Evolutionary conservation across 192 early-diverging fungal genomes (phyloP).

Genomic region (Podila minutissima): DNA sequence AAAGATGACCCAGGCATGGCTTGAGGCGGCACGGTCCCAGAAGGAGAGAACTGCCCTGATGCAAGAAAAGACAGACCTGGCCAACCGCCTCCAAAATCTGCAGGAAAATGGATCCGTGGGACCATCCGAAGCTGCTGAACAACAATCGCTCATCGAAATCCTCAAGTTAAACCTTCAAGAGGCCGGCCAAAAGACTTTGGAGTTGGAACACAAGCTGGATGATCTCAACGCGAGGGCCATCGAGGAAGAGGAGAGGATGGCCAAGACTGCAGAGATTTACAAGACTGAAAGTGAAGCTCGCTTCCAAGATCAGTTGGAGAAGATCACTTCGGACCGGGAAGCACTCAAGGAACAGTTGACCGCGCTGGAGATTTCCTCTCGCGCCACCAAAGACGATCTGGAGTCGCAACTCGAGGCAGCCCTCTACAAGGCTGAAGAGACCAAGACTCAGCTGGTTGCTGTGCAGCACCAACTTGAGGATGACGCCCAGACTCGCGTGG

Average conservation of each 20-base stretch:
- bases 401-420: conserved; percentile 22
- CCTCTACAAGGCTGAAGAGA: conserved; percentile 39
- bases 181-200: conserved; percentile 39
- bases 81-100: conserved; percentile 28
- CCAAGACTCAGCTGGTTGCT: conserved; percentile 40
- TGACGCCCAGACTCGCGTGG: conserved; percentile 20
- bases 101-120: conserved; percentile 21
- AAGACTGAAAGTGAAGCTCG: conserved; percentile 22
- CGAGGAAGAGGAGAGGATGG: conserved; percentile 45
- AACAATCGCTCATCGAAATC: conserved; percentile 30
- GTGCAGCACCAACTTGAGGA: conserved; percentile 11
- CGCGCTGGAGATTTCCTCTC: background rate
- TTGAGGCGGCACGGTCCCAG: conserved; percentile 48
- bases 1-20: conserved; percentile 50
- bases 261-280: conserved; percentile 8
- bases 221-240: conserved; percentile 47
- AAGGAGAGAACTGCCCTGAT: conserved; percentile 37
- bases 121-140: conserved; percentile 12
- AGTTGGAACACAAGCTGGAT: conserved; percentile 41
- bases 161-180: conserved; percentile 37
- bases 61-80: conserved; percentile 35
- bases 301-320: conserved; percentile 5
- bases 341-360: conserved; percentile 17
- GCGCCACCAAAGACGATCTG: conserved; percentile 7
- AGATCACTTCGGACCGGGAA: background rate